Evolutionary conservation across 2,329 filamentous ascomycete genomes (phyloP).

Genomic region (Akanthomyces uredinophilus): DNA sequence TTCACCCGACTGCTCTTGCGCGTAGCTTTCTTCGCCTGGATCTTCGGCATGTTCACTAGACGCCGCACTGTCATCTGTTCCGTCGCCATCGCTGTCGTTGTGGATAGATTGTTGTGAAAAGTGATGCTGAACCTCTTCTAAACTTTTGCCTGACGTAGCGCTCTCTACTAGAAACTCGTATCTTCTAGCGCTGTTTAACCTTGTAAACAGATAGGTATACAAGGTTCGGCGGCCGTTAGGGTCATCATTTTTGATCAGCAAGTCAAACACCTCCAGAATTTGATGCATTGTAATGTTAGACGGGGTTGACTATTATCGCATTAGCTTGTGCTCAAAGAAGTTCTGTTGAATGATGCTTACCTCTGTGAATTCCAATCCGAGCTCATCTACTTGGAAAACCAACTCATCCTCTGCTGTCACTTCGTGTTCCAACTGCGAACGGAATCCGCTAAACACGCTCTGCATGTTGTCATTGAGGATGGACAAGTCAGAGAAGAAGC

Average conservation of each 20-base stretch:
- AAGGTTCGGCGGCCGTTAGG: constrained; percentile 33
- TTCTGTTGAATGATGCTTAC: constrained; percentile 26
- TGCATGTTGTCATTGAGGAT: constrained; percentile 41
- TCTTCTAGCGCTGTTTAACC: constrained; percentile 34
- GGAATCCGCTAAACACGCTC: constrained; percentile 39
- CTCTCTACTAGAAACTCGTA: constrained; percentile 37
- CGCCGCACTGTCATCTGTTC: constrained; percentile 17
- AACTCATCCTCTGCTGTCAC: constrained; percentile 43
- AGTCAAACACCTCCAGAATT: constrained; percentile 38
- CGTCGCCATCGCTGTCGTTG: constrained; percentile 3
- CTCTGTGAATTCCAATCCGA: constrained; percentile 49
- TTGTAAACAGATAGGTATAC: constrained; percentile 39
- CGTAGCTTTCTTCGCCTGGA: constrained; percentile 21
- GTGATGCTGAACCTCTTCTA: constrained; percentile 36
- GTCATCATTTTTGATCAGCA: constrained; percentile 40
- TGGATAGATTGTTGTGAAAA: constrained; percentile 22
- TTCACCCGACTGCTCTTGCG: background rate
- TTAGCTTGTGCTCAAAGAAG: constrained; percentile 22
- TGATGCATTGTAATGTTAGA: constrained; percentile 35
- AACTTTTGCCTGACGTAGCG: constrained; percentile 35
- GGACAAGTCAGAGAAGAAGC: constrained; percentile 41
- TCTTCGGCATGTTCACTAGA: constrained; percentile 16
- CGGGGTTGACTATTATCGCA: constrained; percentile 30
- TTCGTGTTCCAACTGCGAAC: constrained; percentile 42
- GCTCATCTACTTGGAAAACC: constrained; percentile 46